Percentiles rank a stretch among this genome's conserved stretches.
These are phyloP conservation scores for Chlamydomonas sp. DNA, from an alignment of 139 green algal genomes.

Conservation along the genomic window DNA sequence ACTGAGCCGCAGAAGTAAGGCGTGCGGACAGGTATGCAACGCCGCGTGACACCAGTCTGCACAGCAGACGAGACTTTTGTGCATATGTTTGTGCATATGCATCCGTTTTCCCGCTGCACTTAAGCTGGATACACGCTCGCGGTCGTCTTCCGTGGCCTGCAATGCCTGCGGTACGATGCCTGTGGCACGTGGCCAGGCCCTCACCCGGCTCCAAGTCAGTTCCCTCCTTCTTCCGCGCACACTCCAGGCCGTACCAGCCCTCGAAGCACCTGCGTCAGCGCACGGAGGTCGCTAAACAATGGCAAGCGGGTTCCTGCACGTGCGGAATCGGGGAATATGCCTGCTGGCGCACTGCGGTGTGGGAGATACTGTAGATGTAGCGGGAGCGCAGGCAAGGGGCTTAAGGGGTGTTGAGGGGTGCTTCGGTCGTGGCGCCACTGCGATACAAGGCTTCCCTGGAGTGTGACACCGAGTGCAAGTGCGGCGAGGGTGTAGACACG, in stretches of 20 bases:
- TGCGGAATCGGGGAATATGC: too few relatives aligned
- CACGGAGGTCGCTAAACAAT: neutral
- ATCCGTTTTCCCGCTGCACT: neutral
- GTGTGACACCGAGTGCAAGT: neutral
- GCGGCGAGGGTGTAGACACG: too few relatives aligned
- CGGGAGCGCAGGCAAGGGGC: too few relatives aligned
- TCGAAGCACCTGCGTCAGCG: slow-evolving; percentile 43
- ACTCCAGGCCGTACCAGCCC: slow-evolving; percentile 66
- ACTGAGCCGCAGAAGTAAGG: neutral
- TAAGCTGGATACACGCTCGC: neutral
- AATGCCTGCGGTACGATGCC: neutral
- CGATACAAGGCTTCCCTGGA: neutral
- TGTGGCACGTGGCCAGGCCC: neutral
- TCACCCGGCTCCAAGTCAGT: slow-evolving; percentile 34
- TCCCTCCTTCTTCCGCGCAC: slow-evolving; percentile 42
- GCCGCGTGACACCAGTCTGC: neutral
- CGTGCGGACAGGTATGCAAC: neutral
- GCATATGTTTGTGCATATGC: neutral
- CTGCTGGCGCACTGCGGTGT: too few relatives aligned
- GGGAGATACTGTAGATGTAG: too few relatives aligned
- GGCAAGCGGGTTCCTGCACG: neutral
- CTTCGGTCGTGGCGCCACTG: neutral
- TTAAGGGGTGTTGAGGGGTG: neutral
- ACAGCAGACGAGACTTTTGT: neutral
- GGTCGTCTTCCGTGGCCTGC: neutral